Evolutionary conservation across 352 stramenopile species (phyloP).

Genomic region (Albugo laibachii): DNA sequence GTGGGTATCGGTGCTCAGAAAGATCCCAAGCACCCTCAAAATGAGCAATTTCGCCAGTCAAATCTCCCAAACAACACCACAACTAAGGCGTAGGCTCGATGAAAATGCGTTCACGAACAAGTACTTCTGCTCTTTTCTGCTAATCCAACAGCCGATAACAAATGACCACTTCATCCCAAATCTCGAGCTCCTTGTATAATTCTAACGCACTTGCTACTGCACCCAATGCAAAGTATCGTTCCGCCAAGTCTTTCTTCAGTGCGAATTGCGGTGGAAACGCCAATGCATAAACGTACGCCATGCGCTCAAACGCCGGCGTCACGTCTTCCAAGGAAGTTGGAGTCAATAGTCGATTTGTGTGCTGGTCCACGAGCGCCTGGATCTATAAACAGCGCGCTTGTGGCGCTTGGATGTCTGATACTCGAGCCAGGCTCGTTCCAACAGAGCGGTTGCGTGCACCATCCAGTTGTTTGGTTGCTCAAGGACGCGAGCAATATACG

Average conservation of each 20-base stretch:
- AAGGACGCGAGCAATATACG: constrained; percentile 85
- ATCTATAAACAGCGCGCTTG: constrained; percentile 92
- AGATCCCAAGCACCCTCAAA: constrained; percentile 86
- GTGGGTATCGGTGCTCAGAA: constrained; percentile 80
- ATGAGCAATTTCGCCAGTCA: constrained; percentile 77
- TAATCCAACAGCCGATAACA: constrained; percentile 88
- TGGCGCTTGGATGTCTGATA: constrained; percentile 83
- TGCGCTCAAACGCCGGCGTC: constrained; percentile 75
- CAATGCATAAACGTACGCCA: constrained; percentile 82
- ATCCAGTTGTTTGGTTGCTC: constrained; percentile 92
- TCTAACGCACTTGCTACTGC: constrained; percentile 77
- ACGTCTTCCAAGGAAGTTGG: constrained; percentile 79
- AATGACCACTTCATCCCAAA: constrained; percentile 93
- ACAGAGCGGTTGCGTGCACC: constrained; percentile 87
- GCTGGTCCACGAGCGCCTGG: constrained; percentile 90
- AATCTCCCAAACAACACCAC: constrained; percentile 84
- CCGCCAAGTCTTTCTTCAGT: constrained; percentile 83
- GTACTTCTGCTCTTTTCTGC: constrained; percentile 71
- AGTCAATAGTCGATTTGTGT: constrained; percentile 85
- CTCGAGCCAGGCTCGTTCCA: constrained; percentile 88
- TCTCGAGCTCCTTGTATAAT: constrained; percentile 87
- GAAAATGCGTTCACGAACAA: constrained; percentile 74
- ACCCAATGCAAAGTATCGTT: constrained; percentile 84
- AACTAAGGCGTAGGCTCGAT: constrained; percentile 83
- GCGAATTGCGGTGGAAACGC: constrained; percentile 88